A percentile compares a stretch with the other conserved stretches of the same genome.
These are phyloP conservation scores for Cornus controversa DNA, from an alignment of 148 eudicot genomes.

Conservation along the genomic window DNA sequence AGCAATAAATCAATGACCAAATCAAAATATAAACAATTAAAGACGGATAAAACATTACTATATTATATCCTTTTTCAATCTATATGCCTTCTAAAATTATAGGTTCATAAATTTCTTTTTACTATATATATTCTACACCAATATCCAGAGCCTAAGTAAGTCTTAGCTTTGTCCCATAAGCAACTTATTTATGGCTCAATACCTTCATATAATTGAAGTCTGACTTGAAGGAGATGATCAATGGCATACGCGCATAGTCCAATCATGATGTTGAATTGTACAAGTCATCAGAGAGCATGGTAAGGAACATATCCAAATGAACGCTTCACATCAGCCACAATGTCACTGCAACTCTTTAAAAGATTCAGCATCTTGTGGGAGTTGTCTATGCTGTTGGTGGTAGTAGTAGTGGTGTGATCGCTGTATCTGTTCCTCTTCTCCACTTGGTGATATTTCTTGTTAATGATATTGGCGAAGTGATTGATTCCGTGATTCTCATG, in stretches of 20 bases:
- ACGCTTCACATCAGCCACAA: neutral
- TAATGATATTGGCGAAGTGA: neutral
- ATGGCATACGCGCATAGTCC: neutral
- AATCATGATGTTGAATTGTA: too few relatives aligned
- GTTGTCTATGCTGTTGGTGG: neutral
- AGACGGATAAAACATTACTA: neutral
- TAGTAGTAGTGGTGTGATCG: neutral
- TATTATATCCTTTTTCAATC: neutral
- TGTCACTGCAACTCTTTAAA: neutral
- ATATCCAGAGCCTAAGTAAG: neutral
- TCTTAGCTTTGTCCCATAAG: neutral
- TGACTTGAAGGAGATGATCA: neutral
- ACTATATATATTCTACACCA: neutral
- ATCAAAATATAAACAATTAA: neutral
- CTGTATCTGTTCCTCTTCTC: neutral
- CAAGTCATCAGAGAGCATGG: neutral
- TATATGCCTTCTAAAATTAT: neutral
- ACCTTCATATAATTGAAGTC: neutral
- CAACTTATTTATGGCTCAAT: neutral
- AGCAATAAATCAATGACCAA: too few relatives aligned
- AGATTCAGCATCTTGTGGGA: neutral
- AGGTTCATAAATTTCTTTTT: neutral
- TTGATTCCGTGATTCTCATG: neutral
- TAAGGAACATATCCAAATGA: neutral
- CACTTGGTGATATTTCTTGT: neutral